Evolutionary conservation across 2,329 filamentous ascomycete species (phyloP).

Genomic region (Calonectria naviculata): DNA sequence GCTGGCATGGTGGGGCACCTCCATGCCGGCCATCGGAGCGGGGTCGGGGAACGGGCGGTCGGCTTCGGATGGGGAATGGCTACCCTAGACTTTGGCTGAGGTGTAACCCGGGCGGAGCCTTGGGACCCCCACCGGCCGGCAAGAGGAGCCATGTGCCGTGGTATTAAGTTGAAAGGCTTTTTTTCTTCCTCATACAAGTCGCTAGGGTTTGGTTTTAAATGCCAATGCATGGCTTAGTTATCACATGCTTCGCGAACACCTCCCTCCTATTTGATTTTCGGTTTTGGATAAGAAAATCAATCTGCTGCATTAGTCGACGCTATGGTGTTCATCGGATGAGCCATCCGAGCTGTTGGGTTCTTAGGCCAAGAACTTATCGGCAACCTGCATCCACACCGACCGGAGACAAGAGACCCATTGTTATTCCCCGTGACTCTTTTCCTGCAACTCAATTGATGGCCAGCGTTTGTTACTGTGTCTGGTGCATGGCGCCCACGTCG

Average conservation of each 20-base stretch:
- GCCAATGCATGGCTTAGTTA: neutral
- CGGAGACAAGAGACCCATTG: neutral
- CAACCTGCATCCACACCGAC: conserved; percentile 7
- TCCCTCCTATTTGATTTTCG: neutral
- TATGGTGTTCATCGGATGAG: neutral
- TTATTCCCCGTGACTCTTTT: conserved; percentile 10
- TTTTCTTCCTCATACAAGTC: neutral
- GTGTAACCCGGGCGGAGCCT: conserved; percentile 12
- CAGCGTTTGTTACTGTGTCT: neutral
- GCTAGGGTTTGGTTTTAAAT: neutral
- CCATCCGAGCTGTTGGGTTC: conserved; percentile 4
- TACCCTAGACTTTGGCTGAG: neutral
- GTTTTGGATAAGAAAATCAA: neutral
- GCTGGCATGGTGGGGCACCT: conserved; percentile 3
- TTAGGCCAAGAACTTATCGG: neutral
- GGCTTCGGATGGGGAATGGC: conserved; percentile 3
- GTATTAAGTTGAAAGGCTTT: neutral
- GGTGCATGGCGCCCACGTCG: neutral
- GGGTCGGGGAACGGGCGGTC: conserved; percentile 13
- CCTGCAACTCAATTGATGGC: conserved; percentile 1
- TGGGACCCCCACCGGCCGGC: neutral
- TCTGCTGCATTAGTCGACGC: neutral
- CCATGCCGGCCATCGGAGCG: conserved; percentile 38
- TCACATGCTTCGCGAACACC: too few species aligned
- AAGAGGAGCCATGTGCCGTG: neutral